These are phyloP conservation scores for Tephrocybe sp. DNA, from an alignment of 768 basidiomycete genomes.

Conservation along the genomic window DNA sequence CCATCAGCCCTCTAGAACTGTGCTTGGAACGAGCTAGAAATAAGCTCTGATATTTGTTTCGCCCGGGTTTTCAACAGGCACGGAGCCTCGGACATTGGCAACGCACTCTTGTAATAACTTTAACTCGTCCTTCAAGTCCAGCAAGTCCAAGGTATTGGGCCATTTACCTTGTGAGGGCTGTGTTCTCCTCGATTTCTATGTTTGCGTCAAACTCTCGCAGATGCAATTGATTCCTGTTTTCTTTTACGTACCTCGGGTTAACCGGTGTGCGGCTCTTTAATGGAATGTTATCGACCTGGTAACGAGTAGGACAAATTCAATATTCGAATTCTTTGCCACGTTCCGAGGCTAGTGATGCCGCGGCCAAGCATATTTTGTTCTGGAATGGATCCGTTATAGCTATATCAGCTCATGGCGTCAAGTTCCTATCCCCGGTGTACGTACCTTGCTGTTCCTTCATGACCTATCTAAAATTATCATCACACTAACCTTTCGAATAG, in stretches of 20 bases:
- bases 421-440: constrained; percentile 9
- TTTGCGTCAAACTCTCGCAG: too few species aligned
- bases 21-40: too few species aligned
- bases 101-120: too few species aligned
- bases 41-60: too few species aligned
- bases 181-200: too few species aligned
- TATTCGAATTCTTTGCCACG: constrained; percentile 4
- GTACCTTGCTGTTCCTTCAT: constrained; percentile 15
- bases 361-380: constrained; percentile 8
- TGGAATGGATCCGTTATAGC: constrained; percentile 10
- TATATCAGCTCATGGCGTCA: constrained; percentile 2
- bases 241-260: background rate
- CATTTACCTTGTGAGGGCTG: too few species aligned
- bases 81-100: too few species aligned
- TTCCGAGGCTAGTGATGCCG: constrained; percentile 9
- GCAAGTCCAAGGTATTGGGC: too few species aligned
- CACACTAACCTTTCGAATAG: constrained; percentile 13
- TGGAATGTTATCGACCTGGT: background rate
- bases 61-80: too few species aligned
- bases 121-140: too few species aligned
- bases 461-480: constrained; percentile 11
- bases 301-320: background rate
- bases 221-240: too few species aligned
- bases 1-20: too few species aligned
- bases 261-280: background rate